Evolutionary conservation across 2,329 filamentous ascomycete genomes (phyloP).

Genomic region (Calonectria hawksworthii): DNA sequence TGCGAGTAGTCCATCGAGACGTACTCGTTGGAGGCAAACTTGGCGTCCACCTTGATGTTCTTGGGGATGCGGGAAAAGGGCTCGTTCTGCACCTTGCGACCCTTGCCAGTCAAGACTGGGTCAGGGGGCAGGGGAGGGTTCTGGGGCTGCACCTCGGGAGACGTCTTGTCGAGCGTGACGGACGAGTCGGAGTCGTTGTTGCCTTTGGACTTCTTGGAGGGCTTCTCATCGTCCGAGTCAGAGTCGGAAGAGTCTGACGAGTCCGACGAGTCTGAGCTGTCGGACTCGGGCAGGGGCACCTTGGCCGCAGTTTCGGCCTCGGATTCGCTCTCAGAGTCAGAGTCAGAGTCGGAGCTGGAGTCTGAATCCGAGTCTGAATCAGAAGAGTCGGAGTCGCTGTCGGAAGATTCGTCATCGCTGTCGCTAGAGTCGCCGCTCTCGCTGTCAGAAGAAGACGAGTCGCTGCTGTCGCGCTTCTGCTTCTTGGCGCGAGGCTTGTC

Average conservation of each 20-base stretch:
- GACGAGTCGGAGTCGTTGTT: conserved; percentile 57
- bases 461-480: conserved; percentile 52
- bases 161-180: conserved; percentile 66
- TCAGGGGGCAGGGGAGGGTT: conserved; percentile 68
- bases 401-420: conserved; percentile 42
- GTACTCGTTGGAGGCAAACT: conserved; percentile 84
- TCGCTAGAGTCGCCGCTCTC: conserved; percentile 44
- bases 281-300: conserved; percentile 60
- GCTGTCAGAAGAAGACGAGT: conserved; percentile 44
- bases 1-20: conserved; percentile 90
- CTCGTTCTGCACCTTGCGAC: conserved; percentile 65
- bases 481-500: conserved; percentile 68
- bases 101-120: conserved; percentile 49
- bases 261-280: conserved; percentile 49
- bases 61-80: conserved; percentile 85
- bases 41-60: conserved; percentile 76
- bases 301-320: conserved; percentile 54
- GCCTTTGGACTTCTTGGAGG: conserved; percentile 33
- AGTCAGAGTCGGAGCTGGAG: conserved; percentile 51
- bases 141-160: conserved; percentile 54
- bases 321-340: conserved; percentile 56
- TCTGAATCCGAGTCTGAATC: conserved; percentile 45
- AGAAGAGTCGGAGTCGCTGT: conserved; percentile 47
- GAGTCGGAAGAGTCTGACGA: conserved; percentile 56
- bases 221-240: conserved; percentile 44